These are phyloP conservation scores for Fraxinus floribunda DNA, from an alignment of 305 asterid genomes.

Conservation along the genomic window DNA sequence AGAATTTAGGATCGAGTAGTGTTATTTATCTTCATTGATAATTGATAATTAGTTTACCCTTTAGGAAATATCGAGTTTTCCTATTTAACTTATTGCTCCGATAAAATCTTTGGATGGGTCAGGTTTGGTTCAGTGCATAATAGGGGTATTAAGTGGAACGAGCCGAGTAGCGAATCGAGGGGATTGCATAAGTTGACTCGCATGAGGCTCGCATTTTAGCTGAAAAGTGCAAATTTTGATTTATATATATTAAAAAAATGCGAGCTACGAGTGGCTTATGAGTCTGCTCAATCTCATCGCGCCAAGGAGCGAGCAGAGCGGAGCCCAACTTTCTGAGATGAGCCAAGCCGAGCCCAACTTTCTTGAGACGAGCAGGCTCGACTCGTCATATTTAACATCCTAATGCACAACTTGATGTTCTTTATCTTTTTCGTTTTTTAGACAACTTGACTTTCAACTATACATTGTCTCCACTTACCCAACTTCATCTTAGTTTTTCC, in stretches of 20 bases:
- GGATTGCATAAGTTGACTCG: neutral
- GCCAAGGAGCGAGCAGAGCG: no score
- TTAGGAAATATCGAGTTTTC: neutral
- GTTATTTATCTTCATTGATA: neutral
- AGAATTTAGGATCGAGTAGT: neutral
- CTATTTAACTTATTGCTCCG: neutral
- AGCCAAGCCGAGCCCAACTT: no score
- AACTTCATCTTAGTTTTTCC: neutral
- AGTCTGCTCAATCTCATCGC: no score
- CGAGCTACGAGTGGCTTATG: no score
- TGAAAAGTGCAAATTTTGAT: neutral
- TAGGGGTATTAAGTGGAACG: neutral
- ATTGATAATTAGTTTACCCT: neutral
- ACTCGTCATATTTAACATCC: no score
- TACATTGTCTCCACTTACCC: slow-evolving; percentile 15
- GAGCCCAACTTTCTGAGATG: no score
- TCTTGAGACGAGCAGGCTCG: no score
- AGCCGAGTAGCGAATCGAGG: neutral
- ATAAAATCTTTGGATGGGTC: neutral
- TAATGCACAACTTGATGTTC: neutral
- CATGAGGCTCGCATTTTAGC: neutral
- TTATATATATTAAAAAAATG: no score
- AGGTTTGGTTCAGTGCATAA: neutral
- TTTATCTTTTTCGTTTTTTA: neutral
- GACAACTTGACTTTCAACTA: slow-evolving; percentile 15